These are phyloP conservation scores for Talaromyces liani DNA, from an alignment of 495 filamentous ascomycete species.

Conservation along the genomic window DNA sequence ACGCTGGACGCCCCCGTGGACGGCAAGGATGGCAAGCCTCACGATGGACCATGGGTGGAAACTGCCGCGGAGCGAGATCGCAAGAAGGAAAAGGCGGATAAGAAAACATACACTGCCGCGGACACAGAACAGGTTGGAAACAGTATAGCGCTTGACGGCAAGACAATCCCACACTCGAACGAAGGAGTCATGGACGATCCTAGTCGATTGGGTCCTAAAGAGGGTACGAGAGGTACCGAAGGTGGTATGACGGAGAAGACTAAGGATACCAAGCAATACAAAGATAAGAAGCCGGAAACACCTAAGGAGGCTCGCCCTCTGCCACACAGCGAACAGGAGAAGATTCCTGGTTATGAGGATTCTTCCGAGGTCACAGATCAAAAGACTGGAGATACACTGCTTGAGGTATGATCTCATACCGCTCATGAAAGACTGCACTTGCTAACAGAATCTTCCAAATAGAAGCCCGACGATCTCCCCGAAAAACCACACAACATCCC, in stretches of 20 bases:
- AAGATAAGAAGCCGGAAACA: constrained; percentile 69
- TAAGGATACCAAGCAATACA: constrained; percentile 56
- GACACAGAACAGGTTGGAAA: neutral
- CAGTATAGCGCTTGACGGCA: constrained; percentile 46
- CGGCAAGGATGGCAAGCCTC: constrained; percentile 91
- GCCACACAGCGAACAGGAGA: constrained; percentile 70
- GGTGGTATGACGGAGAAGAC: constrained; percentile 81
- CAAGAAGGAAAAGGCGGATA: constrained; percentile 38
- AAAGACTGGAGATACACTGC: constrained; percentile 36
- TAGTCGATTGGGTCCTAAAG: constrained; percentile 60
- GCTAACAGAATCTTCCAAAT: constrained; percentile 5
- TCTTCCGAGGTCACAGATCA: constrained; percentile 21
- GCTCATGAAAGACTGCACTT: constrained; percentile 11
- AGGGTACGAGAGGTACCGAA: constrained; percentile 80
- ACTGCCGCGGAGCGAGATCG: constrained; percentile 53
- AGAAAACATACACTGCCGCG: constrained; percentile 15
- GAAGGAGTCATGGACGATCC: constrained; percentile 92
- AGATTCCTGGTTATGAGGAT: constrained; percentile 33
- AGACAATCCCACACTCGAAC: constrained; percentile 66
- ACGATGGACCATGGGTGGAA: constrained; percentile 81
- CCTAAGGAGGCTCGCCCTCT: constrained; percentile 80
- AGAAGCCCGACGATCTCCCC: constrained; percentile 82
- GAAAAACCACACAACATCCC: constrained; percentile 73
- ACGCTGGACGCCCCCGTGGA: constrained; percentile 90
- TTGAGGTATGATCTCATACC: constrained; percentile 52